Evolutionary conservation across 2,329 filamentous ascomycete species (phyloP), one percentile per base, ranked within the genome.

Genomic region (Verticillium nonalfalfae): DNA sequence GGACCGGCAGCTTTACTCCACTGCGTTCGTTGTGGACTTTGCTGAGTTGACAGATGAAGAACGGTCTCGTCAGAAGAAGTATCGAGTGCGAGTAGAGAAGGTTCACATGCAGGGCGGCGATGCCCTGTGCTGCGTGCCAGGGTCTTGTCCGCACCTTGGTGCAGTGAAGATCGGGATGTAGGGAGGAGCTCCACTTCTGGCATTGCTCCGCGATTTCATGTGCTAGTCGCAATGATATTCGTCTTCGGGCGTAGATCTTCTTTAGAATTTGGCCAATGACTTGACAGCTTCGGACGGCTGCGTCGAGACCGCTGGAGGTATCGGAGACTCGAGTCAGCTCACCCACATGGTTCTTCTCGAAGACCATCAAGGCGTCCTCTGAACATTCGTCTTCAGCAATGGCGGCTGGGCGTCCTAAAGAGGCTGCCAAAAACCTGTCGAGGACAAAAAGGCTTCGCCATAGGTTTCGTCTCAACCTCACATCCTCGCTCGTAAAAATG

Each of bases 401-500:
- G 7, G 83, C 81, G 1, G 80, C 79, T 0, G 87, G 87, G 10
- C 85, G 80, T 5, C 87, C 87, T 1, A 90, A 74, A 1, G 84
- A 85, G 31, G 84, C 82, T 1, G 86, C 82, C 1, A 89, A 75
- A 59, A 89, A 85, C 15, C 84, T 79, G 67, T 90, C 87, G 7
- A 90, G 77, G 14, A 90, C 76, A 62, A 87, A 89, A 0, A 90
- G 72, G 11, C 84, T 86, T 61, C 82, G 81, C 87, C 86, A 90
- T 3, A 89, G 71, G 57, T 85, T 88, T 34, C 81, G 79, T 38
- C 85, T 77, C 9, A 80, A 70, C 9, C 68, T 71, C 64, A 81
- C 75, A 58, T 85, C 77, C 11, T 78, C 73, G 1, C 68, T 67
- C 7, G 71, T 72, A 67, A 86, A 87, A 15, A 85, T 78, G 13